A percentile compares a stretch with the other conserved stretches of the same genome.
Conservation (phyloP, 1,284 basidiomycete genomes). For the Sporisorium scitamineum region DNA sequence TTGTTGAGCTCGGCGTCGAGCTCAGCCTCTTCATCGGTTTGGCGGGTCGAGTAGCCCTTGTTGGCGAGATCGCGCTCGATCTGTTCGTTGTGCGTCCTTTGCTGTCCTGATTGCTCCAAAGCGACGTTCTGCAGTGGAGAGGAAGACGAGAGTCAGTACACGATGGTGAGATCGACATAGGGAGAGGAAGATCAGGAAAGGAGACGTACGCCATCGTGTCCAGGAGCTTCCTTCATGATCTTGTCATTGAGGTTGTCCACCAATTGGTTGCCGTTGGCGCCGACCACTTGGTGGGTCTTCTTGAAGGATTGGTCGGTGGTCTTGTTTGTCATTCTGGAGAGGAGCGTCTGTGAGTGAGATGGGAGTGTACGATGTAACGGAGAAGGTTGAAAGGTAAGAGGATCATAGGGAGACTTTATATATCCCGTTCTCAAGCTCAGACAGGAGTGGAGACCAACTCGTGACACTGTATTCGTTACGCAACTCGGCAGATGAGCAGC, state of each 20-base stretch:
- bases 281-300: constrained; percentile 50
- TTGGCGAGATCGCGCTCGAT: constrained; percentile 40
- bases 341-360: neutral
- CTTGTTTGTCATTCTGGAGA: constrained; percentile 30
- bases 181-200: neutral
- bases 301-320: constrained; percentile 48
- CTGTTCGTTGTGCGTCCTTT: constrained; percentile 36
- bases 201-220: constrained; percentile 46
- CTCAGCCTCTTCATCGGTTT: constrained; percentile 25
- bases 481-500: constrained; percentile 3
- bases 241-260: constrained; percentile 47
- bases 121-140: constrained; percentile 25
- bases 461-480: neutral
- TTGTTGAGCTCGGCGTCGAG: constrained; percentile 35
- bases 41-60: constrained; percentile 43
- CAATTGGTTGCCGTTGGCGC: constrained; percentile 41
- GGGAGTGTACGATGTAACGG: too few relatives aligned
- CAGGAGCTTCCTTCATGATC: constrained; percentile 46
- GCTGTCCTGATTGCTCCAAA: constrained; percentile 21
- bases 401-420: neutral
- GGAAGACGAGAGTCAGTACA: neutral
- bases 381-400: neutral
- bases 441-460: neutral
- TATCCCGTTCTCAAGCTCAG: neutral
- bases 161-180: neutral